Conservation (phyloP, 2,329 filamentous ascomycete genomes). For the Fusarium musae region DNA sequence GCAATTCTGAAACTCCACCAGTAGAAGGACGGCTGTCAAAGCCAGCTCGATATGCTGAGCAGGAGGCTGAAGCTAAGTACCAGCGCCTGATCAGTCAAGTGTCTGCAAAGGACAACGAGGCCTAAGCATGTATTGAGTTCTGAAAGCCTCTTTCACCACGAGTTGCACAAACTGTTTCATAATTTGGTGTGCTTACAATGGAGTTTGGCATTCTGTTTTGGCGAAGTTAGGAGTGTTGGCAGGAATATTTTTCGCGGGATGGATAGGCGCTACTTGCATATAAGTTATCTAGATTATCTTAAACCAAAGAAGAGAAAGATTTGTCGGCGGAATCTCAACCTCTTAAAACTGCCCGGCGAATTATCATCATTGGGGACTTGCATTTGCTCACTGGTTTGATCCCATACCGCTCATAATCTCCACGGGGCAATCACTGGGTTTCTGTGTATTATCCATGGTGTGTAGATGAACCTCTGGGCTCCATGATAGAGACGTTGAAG, state of each 20-base stretch:
- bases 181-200: constrained; percentile 22
- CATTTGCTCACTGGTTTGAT: not conserved
- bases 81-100: constrained; percentile 53
- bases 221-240: constrained; percentile 40
- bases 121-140: not conserved
- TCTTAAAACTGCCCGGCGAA: not conserved
- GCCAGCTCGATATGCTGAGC: constrained; percentile 48
- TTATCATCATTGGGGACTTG: not conserved
- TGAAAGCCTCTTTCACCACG: not conserved
- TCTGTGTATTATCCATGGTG: not conserved
- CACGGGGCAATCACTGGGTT: not conserved
- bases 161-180: constrained; percentile 31
- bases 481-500: not conserved
- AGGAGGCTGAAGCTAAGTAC: constrained; percentile 50
- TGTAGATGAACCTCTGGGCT: not conserved
- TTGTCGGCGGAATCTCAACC: not conserved
- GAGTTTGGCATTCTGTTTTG: constrained; percentile 17
- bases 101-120: constrained; percentile 48
- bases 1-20: constrained; percentile 35
- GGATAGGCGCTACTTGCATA: constrained; percentile 20
- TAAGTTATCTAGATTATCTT: constrained; percentile 14
- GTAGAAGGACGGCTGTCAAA: constrained; percentile 35
- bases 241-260: constrained; percentile 20
- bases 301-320: not conserved
- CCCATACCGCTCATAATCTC: no score